These are phyloP conservation scores for Galeopsis tetrahit DNA, from an alignment of 257 asterid genomes.

Conservation along the genomic window DNA sequence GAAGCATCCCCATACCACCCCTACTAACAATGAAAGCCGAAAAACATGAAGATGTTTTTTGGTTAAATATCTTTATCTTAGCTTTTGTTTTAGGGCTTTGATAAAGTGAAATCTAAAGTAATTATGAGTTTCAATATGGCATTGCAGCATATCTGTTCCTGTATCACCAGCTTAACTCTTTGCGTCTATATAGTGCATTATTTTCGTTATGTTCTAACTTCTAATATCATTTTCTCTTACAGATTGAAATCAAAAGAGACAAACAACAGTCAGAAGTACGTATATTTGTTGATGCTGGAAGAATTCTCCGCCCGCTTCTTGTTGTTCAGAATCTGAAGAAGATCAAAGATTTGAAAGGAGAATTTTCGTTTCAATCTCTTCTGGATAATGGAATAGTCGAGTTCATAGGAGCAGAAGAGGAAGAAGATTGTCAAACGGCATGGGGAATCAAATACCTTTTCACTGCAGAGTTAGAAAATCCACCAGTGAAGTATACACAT, in stretches of 20 bases:
- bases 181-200: background rate
- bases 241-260: conserved; percentile 91
- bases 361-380: conserved; percentile 62
- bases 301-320: conserved; percentile 92
- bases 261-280: conserved; percentile 73
- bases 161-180: background rate
- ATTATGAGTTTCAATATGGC: background rate
- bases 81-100: conserved; percentile 6
- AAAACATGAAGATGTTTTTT: conserved; percentile 11
- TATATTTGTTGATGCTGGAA: conserved; percentile 90
- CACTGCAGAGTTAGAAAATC: conserved; percentile 55
- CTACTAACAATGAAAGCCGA: background rate
- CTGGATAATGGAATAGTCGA: conserved; percentile 74
- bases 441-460: conserved; percentile 78
- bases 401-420: conserved; percentile 93
- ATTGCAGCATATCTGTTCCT: background rate
- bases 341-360: conserved; percentile 62
- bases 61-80: background rate
- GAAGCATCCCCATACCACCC: conserved; percentile 1
- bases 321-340: conserved; percentile 72
- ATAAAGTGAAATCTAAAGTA: conserved; percentile 5
- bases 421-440: conserved; percentile 85
- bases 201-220: conserved; percentile 9
- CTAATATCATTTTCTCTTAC: conserved; percentile 32
- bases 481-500: conserved; percentile 73